Base-by-base conservation (phyloP, 2,329 filamentous ascomycete species). In the Arthrobotrys pseudoclavata region DNA sequence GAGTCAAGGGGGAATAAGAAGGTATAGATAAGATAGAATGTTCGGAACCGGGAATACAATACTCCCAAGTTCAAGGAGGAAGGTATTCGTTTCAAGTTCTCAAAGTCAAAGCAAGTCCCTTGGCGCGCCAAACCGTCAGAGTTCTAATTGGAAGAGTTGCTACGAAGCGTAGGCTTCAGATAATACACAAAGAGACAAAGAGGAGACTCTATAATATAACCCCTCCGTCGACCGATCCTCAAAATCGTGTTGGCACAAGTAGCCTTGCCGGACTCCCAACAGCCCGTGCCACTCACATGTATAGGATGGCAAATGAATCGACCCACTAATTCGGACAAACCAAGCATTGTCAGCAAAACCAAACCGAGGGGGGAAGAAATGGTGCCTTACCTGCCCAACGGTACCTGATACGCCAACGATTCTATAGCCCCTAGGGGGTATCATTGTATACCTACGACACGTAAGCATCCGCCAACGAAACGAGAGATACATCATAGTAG, bases 391-490 rank as follows among this genome's bases (percentile, higher is more conserved):
- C 71, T 76, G 45, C 29, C 72, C 66, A 40, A 67, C 48, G n/a
- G 76, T 80, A 70, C 96, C 96, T 10, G 92, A 91, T 79, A 98
- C 87, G 75, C 96, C 96, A 78, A 92, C 94, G 82, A 98, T 91
- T 80, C 87, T 92, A 85, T 96, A 97, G 60, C 95, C 95, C 80
- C 92, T 88, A 10, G 96, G 96, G 63, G 95, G 93, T 80, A 98
- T 92, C 77, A 99, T 87, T 37, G 91, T 96, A 83, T 94, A 91
- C 79, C 95, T 97, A 81, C 67, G 80, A 71, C 24, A 10, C 15
- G 9, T 69, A 52, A 57, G 34, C 15, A 15, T 18, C 31, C 6
- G 15, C 13, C 9, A 4, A n/a, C 3, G 3, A 48, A 40, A 12
- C 18, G 53, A n/a, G 18, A 52, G 26, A 66, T 69, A 61, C 53